Base-by-base conservation (phyloP, 352 stramenopile genomes). In the Thraustochytrium sp. region DNA sequence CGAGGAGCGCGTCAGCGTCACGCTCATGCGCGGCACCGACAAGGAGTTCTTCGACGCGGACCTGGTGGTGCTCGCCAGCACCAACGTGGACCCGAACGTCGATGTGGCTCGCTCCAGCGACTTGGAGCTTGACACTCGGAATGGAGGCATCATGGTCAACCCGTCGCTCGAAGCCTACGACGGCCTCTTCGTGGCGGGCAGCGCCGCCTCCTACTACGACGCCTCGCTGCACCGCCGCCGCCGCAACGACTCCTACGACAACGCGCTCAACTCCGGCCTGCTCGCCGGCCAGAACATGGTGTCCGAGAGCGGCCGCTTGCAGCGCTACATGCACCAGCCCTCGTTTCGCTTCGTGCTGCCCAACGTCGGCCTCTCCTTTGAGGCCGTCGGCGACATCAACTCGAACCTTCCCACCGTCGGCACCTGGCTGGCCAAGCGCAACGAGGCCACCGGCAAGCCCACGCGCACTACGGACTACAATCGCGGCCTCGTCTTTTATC, bases 11-110 rank as follows among this genome's bases (percentile, higher is more conserved):
- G 82, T 77, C 21, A 53, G 42, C 26, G 23, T 84, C 4, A 84
- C 80, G 5, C 54, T 75, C 86, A 91, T 91, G 13, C 87, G 93
- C 8, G 90, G 90, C 34, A 90, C 92, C 64, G 85, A 91, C 55
- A 91, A 92, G 63, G 87, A 92, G 46, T 87, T 88, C 48, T 84
- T 95, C 44, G 85, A 90, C n/a, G 90, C 92, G 1, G 92, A 97
- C 88, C 96, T 96, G 48, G 89, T 96, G 3, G 91, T 97, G 64
- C 87, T 97, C 29, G 93, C 93, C n/a, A 94, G 91, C 13, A 96
- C 93, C 2, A 92, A 96, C 84, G 95, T 95, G 9, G 91, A 94
- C 42, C 93, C 93, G 1, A 90, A 92, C 59, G 75, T 94, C 37
- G 87, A 90, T 0, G 88, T 95, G 48, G 91, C 90, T 0, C 87